Evolutionary conservation across 768 basidiomycete genomes (phyloP).

Genomic region (Leccinum obscurum): DNA sequence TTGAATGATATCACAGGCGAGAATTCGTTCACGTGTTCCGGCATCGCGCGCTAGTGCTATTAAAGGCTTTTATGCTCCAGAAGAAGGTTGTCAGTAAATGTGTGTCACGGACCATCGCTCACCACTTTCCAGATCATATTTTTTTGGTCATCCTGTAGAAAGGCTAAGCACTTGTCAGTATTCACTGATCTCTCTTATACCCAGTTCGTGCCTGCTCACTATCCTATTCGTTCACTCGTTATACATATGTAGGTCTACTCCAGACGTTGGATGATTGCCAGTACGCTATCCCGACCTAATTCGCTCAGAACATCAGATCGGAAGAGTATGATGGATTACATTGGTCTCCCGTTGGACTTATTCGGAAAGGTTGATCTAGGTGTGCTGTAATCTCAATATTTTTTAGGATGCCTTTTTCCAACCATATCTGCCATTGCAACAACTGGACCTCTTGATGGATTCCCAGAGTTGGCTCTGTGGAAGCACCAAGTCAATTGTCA

Average conservation of each 20-base stretch:
- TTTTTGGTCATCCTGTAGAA: slow-evolving; percentile 92
- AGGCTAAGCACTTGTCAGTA: slow-evolving; percentile 97
- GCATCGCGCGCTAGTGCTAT: slow-evolving; percentile 86
- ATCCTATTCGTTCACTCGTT: slow-evolving; percentile 6
- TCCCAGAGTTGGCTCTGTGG: slow-evolving; percentile 87
- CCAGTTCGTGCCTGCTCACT: slow-evolving; percentile 49
- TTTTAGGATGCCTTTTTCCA: slow-evolving; percentile 91
- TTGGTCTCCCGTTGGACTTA: slow-evolving; percentile 92
- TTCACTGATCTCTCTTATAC: slow-evolving; percentile 90
- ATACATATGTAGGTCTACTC: slow-evolving; percentile 59
- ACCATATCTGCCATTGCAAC: slow-evolving; percentile 94
- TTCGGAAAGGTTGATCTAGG: slow-evolving; percentile 71
- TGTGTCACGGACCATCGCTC: slow-evolving; percentile 8
- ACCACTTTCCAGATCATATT: slow-evolving; percentile 77
- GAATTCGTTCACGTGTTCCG: slow-evolving; percentile 94
- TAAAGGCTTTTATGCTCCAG: slow-evolving; percentile 93
- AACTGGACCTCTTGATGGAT: slow-evolving; percentile 82
- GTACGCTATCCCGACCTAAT: slow-evolving; percentile 66
- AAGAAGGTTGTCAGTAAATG: slow-evolving; percentile 60
- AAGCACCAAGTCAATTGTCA: slow-evolving; percentile 95
- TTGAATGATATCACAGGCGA: slow-evolving; percentile 49
- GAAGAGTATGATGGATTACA: slow-evolving; percentile 86
- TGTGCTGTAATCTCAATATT: background rate
- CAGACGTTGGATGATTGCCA: slow-evolving; percentile 83
- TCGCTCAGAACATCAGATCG: slow-evolving; percentile 86